Percentiles rank a stretch among this genome's conserved stretches.
These are phyloP conservation scores for Arabis alpina DNA, from an alignment of 345 rosid genomes.

Conservation along the genomic window DNA sequence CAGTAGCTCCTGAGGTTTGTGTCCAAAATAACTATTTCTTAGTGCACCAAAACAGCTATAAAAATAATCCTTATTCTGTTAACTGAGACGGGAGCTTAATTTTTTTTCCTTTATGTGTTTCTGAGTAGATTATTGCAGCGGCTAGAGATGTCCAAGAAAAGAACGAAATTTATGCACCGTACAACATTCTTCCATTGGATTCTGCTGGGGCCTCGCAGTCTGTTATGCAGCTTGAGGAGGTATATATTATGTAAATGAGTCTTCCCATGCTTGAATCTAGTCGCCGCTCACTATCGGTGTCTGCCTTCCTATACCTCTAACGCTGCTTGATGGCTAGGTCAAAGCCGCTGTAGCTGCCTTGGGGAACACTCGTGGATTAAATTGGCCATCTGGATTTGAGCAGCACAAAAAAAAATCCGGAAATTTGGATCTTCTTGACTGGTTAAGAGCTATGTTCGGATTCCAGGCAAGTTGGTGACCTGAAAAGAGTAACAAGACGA, in stretches of 20 bases:
- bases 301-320: conserved; percentile 32
- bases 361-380: conserved; percentile 82
- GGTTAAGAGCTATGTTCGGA: conserved; percentile 97
- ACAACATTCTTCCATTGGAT: conserved; percentile 95
- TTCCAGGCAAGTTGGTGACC: conserved; percentile 73
- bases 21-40: conserved; percentile 17
- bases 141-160: conserved; percentile 98
- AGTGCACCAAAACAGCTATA: conserved; percentile 16
- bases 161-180: conserved; percentile 95
- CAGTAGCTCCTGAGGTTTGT: conserved; percentile 98
- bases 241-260: conserved; percentile 28
- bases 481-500: conserved; percentile 10
- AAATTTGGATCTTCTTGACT: conserved; percentile 89
- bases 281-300: background rate
- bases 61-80: background rate
- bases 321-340: conserved; percentile 56
- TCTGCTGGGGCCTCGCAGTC: conserved; percentile 95
- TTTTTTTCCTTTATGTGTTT: conserved; percentile 24
- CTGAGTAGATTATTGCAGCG: conserved; percentile 89
- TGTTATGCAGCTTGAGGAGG: conserved; percentile 97
- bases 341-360: conserved; percentile 96
- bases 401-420: conserved; percentile 86
- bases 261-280: conserved; percentile 20
- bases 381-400: conserved; percentile 86
- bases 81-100: conserved; percentile 16